Base-by-base conservation (phyloP, 179 eudicot species). In the Actinidia chinensis region DNA sequence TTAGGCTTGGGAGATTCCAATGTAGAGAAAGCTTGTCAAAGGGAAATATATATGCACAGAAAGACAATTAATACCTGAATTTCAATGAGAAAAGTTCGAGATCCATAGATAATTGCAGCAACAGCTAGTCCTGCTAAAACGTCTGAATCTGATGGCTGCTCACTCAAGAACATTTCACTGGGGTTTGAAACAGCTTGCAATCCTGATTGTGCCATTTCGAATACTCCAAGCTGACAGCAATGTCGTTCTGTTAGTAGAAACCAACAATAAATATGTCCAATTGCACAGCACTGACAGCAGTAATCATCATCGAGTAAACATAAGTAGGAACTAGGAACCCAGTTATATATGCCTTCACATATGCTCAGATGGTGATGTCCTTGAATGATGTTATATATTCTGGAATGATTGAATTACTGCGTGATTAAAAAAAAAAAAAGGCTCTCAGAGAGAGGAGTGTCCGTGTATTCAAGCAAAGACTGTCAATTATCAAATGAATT, bases 31-130 rank as follows among this genome's bases (percentile, higher is more conserved):
- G 18, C 5, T 4, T 6, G n/a, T 28, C 43, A 71, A 8, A 48
- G 58, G 52, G 25, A 52, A 33, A 71, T 40, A 50, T 23, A 25
- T 18, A 71, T 23, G 5, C 20, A 28, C 20, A 6, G 36, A 50
- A 73, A 59, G 42, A 47, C 22, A 22, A 44, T 6, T 50, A 46
- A 20, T 74, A 92, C 99, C 99, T 96, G 99, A 83, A 96, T 90
- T 87, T 94, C 97, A 77, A 96, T 82, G 59, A 96, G 87, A 81
- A 96, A 96, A 80, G 92, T 81, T 80, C 99, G 96, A 83, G 99
- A 92, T 40, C 97, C 97, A 82, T 96, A 97, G 88, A 96, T 85
- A 67, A 92, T 80, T 17, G 85, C 98, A 79, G 98, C 89, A 69
- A 91, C 90, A 77, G 99, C 99, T 80, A 91, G 79, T 82, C 99